Percentiles rank a stretch among this genome's conserved stretches.
Conservation (phyloP, 1,139 yeast genomes). For the Taphrina wiesneri region DNA sequence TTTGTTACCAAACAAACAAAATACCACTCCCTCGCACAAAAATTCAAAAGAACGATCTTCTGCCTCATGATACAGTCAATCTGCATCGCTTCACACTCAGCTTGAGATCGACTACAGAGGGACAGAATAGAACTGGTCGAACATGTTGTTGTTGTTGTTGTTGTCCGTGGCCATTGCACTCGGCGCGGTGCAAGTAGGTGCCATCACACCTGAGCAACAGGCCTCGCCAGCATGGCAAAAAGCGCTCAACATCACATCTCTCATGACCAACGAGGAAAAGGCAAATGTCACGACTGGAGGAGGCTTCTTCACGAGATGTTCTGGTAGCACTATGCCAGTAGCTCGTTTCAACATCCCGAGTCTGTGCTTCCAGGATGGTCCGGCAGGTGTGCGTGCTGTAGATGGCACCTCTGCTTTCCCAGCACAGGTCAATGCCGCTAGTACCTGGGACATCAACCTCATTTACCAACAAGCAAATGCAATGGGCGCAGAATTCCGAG, state of each 20-base stretch:
- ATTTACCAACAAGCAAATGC: conserved; percentile 52
- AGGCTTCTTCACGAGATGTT: conserved; percentile 61
- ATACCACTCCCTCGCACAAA: no score
- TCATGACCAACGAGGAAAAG: conserved; percentile 49
- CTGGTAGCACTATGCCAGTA: conserved; percentile 58
- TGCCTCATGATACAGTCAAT: not conserved
- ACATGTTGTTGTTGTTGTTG: not conserved
- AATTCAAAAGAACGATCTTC: no score
- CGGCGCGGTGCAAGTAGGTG: not conserved
- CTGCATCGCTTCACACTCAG: not conserved
- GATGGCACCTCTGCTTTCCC: conserved; percentile 58
- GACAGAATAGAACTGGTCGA: not conserved
- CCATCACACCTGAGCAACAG: not conserved
- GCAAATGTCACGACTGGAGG: conserved; percentile 65
- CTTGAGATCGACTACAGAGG: no score
- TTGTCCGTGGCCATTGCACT: not conserved
- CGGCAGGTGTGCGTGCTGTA: conserved; percentile 59
- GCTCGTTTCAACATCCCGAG: conserved; percentile 52
- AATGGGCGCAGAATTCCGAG: conserved; percentile 55
- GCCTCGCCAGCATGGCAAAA: not conserved
- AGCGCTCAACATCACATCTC: not conserved
- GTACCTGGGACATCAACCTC: conserved; percentile 52
- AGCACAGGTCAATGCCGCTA: conserved; percentile 53
- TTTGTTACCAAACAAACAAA: no score
- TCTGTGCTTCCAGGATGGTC: conserved; percentile 53